Evolutionary conservation across 306 rosid species (phyloP).

Genomic region (Pyrus pyrifolia): DNA sequence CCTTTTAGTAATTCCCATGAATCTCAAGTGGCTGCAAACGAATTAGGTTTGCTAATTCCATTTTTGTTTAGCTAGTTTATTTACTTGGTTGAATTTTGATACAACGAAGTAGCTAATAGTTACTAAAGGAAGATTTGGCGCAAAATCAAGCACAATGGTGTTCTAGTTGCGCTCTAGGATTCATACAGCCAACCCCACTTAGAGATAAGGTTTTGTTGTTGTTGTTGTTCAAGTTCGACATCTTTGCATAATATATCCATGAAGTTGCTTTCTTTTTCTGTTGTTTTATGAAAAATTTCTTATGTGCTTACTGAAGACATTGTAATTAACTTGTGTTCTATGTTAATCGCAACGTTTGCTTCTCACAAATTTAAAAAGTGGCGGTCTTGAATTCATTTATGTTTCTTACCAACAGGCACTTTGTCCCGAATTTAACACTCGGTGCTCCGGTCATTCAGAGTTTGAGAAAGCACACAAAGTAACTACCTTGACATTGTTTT

Average conservation of each 20-base stretch:
- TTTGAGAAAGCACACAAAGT: constrained; percentile 88
- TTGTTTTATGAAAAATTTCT: constrained; percentile 1
- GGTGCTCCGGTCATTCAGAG: constrained; percentile 94
- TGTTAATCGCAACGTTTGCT: background rate
- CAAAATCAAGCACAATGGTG: accelerated
- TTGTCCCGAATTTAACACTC: constrained; percentile 86
- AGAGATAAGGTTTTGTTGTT: too few relatives aligned
- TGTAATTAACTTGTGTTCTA: background rate
- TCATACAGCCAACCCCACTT: too few relatives aligned
- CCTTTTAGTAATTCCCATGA: constrained; percentile 8
- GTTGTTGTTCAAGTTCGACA: background rate
- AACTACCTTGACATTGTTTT: constrained; percentile 22
- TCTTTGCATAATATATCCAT: background rate
- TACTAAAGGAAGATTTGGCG: too few relatives aligned
- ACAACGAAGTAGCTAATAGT: background rate
- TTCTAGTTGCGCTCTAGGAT: too few relatives aligned
- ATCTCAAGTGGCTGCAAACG: constrained; percentile 13
- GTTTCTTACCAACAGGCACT: constrained; percentile 47
- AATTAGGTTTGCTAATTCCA: constrained; percentile 25
- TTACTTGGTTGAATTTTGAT: background rate
- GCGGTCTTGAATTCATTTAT: constrained; percentile 1
- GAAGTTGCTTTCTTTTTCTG: background rate
- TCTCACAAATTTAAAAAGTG: background rate
- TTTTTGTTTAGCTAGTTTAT: background rate
- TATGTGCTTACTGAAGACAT: background rate